Base-by-base conservation (phyloP, 345 rosid species). In the Lepidium aucheri region DNA sequence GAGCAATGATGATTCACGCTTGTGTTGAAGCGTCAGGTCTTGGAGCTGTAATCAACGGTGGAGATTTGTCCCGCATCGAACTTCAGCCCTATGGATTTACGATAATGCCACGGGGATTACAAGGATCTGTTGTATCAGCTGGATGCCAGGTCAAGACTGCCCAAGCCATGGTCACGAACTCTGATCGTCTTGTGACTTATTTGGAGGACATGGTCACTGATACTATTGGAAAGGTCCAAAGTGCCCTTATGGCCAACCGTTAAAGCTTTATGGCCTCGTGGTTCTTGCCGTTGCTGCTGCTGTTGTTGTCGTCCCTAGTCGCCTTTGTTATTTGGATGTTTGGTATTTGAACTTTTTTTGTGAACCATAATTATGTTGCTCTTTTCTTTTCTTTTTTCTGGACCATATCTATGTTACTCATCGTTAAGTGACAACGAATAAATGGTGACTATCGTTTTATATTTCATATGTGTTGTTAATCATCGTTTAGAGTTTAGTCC, bases 61-160 rank as follows among this genome's bases (percentile, higher is more conserved):
- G 71, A 8, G 84, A 80, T 51, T 54, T 79, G 3, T 44, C 58
- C 49, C 18, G 6, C 2, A 35, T 77, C 7, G 50, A 75, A 0
- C 75, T 82, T 18, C 46, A 79, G 13, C 86, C 86, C 0, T 80
- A 80, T 1, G 88, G 88, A 9, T 75, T 83, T 0, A 74, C 74
- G 3, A 80, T 86, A 36, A 39, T 82, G 24, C 86, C 86, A 0
- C 72, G 8, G 6, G 61, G 69, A 40, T 16, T 54, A 1, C 76
- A 4, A 40, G 36, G 80, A 17, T 77, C 68, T 45, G 12, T 83
- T 0, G 69, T 80, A 8, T 78, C 80, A 0, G 61, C 77, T 1
- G 84, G 78, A 15, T 80, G 76, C 49, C 86, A 81, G 52, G 74
- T 81, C 26, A 53, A 65, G 38, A 72, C 73, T n/a, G 61, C 53